Percentiles rank a stretch among this genome's conserved stretches.
Evolutionary conservation across 345 rosid species (phyloP).

Genomic region (Eucalyptus microcorys): DNA sequence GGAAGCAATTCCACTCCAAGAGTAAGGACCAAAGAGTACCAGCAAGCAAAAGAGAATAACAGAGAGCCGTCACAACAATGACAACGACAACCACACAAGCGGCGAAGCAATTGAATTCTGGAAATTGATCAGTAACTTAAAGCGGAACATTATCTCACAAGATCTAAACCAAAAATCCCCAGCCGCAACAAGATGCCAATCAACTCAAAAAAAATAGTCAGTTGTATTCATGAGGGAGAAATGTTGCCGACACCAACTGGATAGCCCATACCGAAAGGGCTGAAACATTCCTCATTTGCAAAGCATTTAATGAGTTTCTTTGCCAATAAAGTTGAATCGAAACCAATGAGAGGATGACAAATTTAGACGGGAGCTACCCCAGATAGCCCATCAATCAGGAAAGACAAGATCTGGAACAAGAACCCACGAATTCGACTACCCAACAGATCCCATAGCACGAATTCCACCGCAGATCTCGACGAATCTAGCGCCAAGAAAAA

Average conservation of each 20-base stretch:
- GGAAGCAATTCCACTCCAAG: neutral
- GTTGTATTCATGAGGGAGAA: neutral
- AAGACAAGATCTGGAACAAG: neutral
- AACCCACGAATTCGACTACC: neutral
- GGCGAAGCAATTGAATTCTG: neutral
- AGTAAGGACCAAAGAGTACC: neutral
- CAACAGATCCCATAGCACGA: neutral
- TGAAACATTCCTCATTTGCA: neutral
- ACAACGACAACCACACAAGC: neutral
- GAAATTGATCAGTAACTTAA: neutral
- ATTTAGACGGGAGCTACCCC: neutral
- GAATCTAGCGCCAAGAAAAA: neutral
- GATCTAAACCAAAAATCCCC: neutral
- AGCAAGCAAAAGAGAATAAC: neutral
- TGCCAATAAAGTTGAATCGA: neutral
- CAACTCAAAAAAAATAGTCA: neutral
- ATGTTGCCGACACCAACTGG: neutral
- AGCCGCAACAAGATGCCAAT: neutral
- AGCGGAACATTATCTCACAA: neutral
- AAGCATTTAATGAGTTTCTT: neutral
- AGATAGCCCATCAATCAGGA: neutral
- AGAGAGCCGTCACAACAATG: neutral
- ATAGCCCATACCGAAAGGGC: neutral
- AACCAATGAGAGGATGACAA: neutral
- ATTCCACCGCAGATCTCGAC: neutral